Conservation (phyloP, 1,284 basidiomycete genomes). For the Flammula alnicola region DNA sequence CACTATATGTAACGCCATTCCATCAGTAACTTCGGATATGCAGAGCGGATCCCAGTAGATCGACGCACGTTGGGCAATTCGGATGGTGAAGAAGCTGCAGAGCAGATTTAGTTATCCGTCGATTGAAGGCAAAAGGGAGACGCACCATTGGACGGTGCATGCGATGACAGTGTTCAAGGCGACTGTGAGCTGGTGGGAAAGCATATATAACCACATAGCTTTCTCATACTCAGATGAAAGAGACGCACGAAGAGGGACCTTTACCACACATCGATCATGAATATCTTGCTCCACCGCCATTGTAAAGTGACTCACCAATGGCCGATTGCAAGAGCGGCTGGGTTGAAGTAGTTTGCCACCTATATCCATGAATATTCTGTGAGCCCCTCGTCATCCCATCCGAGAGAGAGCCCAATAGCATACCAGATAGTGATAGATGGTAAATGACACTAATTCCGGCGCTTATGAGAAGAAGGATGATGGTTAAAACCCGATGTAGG, state of each 20-base stretch:
- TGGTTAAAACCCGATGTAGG: not conserved
- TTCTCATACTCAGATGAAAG: slow-evolving; percentile 2
- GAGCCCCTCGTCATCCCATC: not conserved
- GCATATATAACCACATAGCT: not conserved
- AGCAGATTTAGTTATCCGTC: not conserved
- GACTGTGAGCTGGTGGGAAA: not conserved
- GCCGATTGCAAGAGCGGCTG: slow-evolving; percentile 30
- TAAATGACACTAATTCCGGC: slow-evolving; percentile 29
- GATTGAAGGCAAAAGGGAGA: not conserved
- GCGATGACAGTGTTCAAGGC: not conserved
- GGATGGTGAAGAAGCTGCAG: slow-evolving; percentile 41
- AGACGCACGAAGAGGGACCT: slow-evolving; percentile 40
- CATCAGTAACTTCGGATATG: not conserved
- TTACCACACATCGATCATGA: slow-evolving; percentile 3
- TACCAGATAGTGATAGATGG: slow-evolving; percentile 42
- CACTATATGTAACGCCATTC: slow-evolving; percentile 27
- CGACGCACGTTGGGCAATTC: slow-evolving; percentile 38
- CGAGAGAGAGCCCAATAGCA: not conserved
- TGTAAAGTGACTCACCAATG: slow-evolving; percentile 31
- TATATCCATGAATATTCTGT: slow-evolving; percentile 12
- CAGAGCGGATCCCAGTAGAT: not conserved
- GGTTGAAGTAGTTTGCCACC: slow-evolving; percentile 42
- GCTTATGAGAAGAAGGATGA: not conserved
- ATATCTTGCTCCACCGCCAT: not conserved
- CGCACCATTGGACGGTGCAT: slow-evolving; percentile 21